phyloP scores from a whole-genome alignment of 2,329 filamentous ascomycete genomes.

The Xylariaceae sp. region DNA sequence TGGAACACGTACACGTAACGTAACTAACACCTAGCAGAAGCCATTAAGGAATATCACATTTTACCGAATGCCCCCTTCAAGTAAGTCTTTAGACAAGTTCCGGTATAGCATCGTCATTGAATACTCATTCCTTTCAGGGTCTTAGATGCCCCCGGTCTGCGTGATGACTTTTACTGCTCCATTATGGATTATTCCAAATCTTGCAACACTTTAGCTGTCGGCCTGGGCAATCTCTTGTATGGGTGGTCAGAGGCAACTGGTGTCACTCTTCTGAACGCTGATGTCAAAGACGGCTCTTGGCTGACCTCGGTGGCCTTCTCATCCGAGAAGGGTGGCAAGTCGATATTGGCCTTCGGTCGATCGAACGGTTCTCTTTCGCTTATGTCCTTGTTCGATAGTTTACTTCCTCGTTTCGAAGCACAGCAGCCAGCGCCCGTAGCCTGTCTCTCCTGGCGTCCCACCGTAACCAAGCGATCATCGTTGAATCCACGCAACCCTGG shows the following conservation, averaged over 20 bases:
- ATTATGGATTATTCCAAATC: slow-evolving; percentile 83
- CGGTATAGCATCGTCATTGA: not conserved
- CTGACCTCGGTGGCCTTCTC: slow-evolving; percentile 93
- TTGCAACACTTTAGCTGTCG: slow-evolving; percentile 80
- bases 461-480: slow-evolving; percentile 58
- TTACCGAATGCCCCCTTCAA: slow-evolving; percentile 80
- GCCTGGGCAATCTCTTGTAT: slow-evolving; percentile 79
- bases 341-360: slow-evolving; percentile 84
- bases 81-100: slow-evolving; percentile 52
- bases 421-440: slow-evolving; percentile 76
- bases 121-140: slow-evolving; percentile 58
- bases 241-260: slow-evolving; percentile 83
- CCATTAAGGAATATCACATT: slow-evolving; percentile 46
- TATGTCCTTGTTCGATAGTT: slow-evolving; percentile 75
- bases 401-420: slow-evolving; percentile 75
- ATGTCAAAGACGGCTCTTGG: slow-evolving; percentile 57
- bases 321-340: slow-evolving; percentile 74
- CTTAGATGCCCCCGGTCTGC: slow-evolving; percentile 85
- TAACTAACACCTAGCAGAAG: slow-evolving; percentile 28
- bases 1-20: not conserved
- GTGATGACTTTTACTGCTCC: slow-evolving; percentile 96
- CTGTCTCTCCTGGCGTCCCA: slow-evolving; percentile 82
- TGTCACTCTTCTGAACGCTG: slow-evolving; percentile 62
- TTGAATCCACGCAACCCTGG: slow-evolving; percentile 55
- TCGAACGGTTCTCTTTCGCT: slow-evolving; percentile 78